Evolutionary conservation across 495 filamentous ascomycete species (phyloP).

Genomic region (Penicillium pancosmium): DNA sequence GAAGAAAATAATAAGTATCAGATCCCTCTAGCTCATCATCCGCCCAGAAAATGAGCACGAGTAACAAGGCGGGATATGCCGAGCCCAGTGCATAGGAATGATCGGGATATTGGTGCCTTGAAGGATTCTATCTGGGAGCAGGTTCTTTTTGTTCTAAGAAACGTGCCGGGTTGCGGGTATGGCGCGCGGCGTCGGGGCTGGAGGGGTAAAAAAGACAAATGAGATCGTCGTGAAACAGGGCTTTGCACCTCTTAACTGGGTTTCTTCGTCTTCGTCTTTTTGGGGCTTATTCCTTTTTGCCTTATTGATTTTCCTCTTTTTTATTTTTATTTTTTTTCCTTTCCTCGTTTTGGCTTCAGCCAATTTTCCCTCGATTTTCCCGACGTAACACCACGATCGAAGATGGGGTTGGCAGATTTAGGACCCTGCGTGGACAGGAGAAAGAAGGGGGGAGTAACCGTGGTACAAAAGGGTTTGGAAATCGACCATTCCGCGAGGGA

Average conservation of each 20-base stretch:
- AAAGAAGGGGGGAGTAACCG: conserved; percentile 17
- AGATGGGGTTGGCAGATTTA: conserved; percentile 22
- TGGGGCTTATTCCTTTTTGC: background rate
- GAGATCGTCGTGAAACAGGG: conserved; percentile 17
- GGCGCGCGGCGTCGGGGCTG: conserved; percentile 16
- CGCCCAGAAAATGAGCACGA: background rate
- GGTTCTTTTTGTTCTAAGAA: conserved; percentile 22
- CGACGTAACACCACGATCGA: conserved; percentile 30
- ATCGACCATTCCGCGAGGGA: background rate
- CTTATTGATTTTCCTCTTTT: background rate
- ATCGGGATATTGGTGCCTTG: conserved; percentile 9
- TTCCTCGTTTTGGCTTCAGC: background rate
- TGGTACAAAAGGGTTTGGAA: conserved; percentile 25
- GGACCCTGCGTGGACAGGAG: conserved; percentile 25
- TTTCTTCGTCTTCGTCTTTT: background rate
- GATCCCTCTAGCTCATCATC: background rate
- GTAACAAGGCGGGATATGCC: conserved; percentile 12
- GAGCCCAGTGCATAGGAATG: conserved; percentile 6
- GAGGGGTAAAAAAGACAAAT: conserved; percentile 18
- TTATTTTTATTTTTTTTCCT: background rate
- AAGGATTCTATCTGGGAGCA: conserved; percentile 19
- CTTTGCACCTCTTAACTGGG: conserved; percentile 7
- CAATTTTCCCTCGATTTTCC: conserved; percentile 21
- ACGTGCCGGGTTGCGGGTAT: conserved; percentile 20
- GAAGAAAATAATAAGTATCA: background rate